Evolutionary conservation across 2,329 filamentous ascomycete species (phyloP).

Genomic region (Grosmannia clavigera): DNA sequence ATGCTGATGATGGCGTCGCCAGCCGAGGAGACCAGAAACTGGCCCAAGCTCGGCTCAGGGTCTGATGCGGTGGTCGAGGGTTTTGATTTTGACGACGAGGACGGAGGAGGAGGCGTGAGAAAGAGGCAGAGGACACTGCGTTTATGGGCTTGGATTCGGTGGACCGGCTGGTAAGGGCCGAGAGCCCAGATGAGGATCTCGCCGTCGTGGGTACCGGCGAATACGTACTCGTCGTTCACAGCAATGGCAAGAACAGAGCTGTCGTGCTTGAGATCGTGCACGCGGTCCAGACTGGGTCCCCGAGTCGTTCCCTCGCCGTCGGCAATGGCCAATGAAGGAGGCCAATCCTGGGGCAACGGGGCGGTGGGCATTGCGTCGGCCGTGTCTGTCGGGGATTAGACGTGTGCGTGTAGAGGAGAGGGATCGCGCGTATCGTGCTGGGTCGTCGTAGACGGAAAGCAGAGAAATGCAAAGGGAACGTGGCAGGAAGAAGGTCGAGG

Average conservation of each 20-base stretch:
- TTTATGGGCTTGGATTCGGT: slow-evolving; percentile 75
- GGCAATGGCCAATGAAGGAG: slow-evolving; percentile 7
- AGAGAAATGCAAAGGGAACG: background rate
- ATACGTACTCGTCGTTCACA: slow-evolving; percentile 70
- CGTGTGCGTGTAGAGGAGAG: background rate
- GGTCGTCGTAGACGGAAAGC: background rate
- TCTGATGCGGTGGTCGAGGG: background rate
- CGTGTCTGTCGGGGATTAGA: background rate
- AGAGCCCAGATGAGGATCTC: slow-evolving; percentile 90
- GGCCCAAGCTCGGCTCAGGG: background rate
- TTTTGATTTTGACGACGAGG: background rate
- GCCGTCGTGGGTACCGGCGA: slow-evolving; percentile 84
- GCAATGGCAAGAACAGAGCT: slow-evolving; percentile 74
- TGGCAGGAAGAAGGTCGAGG: background rate
- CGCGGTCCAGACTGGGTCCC: slow-evolving; percentile 42
- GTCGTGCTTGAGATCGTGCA: slow-evolving; percentile 64
- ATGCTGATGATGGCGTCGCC: slow-evolving; percentile 91
- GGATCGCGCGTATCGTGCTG: background rate
- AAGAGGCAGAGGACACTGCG: slow-evolving; percentile 80
- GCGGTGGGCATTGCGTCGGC: slow-evolving; percentile 9
- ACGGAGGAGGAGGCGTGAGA: slow-evolving; percentile 33
- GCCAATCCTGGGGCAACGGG: slow-evolving; percentile 12
- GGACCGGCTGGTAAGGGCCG: slow-evolving; percentile 69
- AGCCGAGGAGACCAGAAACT: slow-evolving; percentile 77
- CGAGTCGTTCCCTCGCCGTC: slow-evolving; percentile 7